phyloP scores from a whole-genome alignment of 805 yeast species.

The Saturnispora gosingensis region DNA sequence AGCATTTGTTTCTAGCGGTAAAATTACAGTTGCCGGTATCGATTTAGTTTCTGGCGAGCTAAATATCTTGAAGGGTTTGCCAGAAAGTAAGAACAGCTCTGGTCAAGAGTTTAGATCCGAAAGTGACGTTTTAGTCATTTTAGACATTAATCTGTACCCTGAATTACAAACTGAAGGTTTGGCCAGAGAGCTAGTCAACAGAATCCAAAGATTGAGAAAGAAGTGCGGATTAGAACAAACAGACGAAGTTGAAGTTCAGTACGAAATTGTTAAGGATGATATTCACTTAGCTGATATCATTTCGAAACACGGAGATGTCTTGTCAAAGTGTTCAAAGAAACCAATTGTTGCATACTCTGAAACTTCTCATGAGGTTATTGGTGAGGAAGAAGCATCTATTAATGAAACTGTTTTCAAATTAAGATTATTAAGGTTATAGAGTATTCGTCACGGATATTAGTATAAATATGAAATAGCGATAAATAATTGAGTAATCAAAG shows the following conservation, averaged over 20 bases:
- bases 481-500: not conserved
- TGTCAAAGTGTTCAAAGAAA: slow-evolving; percentile 68
- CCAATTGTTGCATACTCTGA: slow-evolving; percentile 42
- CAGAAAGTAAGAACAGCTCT: slow-evolving; percentile 48
- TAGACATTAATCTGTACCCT: slow-evolving; percentile 81
- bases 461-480: not conserved
- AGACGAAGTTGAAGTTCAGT: slow-evolving; percentile 87
- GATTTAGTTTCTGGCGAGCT: slow-evolving; percentile 80
- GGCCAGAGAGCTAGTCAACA: slow-evolving; percentile 93
- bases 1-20: slow-evolving; percentile 59
- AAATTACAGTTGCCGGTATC: slow-evolving; percentile 81
- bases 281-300: slow-evolving; percentile 56
- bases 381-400: slow-evolving; percentile 80
- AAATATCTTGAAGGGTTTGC: slow-evolving; percentile 82
- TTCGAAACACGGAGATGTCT: slow-evolving; percentile 52
- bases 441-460: not conserved
- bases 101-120: slow-evolving; percentile 87
- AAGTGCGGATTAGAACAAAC: slow-evolving; percentile 91
- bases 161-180: slow-evolving; percentile 89
- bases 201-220: slow-evolving; percentile 96
- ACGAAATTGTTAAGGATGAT: slow-evolving; percentile 60
- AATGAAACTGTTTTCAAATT: slow-evolving; percentile 73
- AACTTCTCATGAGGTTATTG: slow-evolving; percentile 43
- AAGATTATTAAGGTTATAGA: slow-evolving; percentile 61
- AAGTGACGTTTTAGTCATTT: slow-evolving; percentile 78